Percentiles rank a stretch among this genome's conserved stretches.
These are phyloP conservation scores for Lachnellula cervina DNA, from an alignment of 2,329 filamentous ascomycete genomes.

Conservation along the genomic window DNA sequence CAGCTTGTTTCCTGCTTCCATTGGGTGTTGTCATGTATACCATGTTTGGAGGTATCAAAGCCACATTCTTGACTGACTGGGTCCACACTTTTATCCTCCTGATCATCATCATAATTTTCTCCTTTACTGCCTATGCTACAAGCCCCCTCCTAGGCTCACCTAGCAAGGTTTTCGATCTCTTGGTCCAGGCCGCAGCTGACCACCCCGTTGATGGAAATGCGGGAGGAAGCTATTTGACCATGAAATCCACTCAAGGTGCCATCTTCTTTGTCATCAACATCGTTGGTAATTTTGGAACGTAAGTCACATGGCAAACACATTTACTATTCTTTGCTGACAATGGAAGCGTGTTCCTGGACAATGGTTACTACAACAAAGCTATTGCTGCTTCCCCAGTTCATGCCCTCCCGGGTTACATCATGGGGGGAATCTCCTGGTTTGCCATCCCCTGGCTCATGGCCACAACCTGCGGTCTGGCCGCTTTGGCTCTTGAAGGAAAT, in stretches of 20 bases:
- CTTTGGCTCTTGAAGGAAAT: conserved; percentile 71
- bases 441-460: conserved; percentile 88
- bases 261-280: conserved; percentile 93
- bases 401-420: conserved; percentile 80
- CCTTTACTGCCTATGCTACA: conserved; percentile 75
- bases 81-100: conserved; percentile 81
- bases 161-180: conserved; percentile 69
- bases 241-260: conserved; percentile 73
- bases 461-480: conserved; percentile 81
- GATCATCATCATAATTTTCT: conserved; percentile 80
- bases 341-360: conserved; percentile 70
- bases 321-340: conserved; percentile 39
- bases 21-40: conserved; percentile 80
- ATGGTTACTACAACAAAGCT: conserved; percentile 89
- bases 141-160: conserved; percentile 70
- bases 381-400: conserved; percentile 83
- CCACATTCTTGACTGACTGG: conserved; percentile 67
- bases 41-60: conserved; percentile 73
- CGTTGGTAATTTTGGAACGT: conserved; percentile 69
- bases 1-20: conserved; percentile 79
- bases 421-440: conserved; percentile 81
- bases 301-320: conserved; percentile 3
- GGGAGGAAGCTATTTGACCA: conserved; percentile 79
- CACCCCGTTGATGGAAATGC: conserved; percentile 79
- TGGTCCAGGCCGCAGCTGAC: conserved; percentile 60